phyloP scores from a whole-genome alignment of 176 grass and related monocot genomes.

The Musa acuminata region DNA sequence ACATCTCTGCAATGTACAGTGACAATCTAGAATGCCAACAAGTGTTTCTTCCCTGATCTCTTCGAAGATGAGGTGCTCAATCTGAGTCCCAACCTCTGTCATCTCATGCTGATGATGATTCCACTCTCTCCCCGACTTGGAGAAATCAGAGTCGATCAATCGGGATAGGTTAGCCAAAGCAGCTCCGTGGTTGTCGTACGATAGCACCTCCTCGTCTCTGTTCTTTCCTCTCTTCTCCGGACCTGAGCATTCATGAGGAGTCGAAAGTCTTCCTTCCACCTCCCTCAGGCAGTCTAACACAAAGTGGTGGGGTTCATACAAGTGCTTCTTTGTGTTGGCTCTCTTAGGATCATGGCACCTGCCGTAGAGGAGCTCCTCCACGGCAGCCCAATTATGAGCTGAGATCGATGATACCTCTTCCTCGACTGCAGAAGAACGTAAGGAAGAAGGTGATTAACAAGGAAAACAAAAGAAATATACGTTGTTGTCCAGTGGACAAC shows the following conservation, averaged over 20 bases:
- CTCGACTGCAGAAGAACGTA: conserved; percentile 18
- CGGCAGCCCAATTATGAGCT: conserved; percentile 2
- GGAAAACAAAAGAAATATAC: background rate
- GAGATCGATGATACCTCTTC: conserved; percentile 61
- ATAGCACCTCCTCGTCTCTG: conserved; percentile 37
- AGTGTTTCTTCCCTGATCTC: conserved; percentile 66
- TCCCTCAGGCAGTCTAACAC: conserved; percentile 21
- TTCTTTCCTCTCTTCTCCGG: conserved; percentile 8
- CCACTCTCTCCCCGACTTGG: conserved; percentile 41
- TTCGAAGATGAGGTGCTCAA: conserved; percentile 83
- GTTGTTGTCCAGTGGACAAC: conserved; percentile 23
- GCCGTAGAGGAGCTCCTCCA: conserved; percentile 18
- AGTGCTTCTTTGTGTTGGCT: background rate
- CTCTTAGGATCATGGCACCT: conserved; percentile 8
- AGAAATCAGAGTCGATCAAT: conserved; percentile 53
- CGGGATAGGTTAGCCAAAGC: conserved; percentile 45
- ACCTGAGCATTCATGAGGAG: conserved; percentile 19
- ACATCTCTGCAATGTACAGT: conserved; percentile 45
- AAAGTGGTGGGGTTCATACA: conserved; percentile 26
- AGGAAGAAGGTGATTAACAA: background rate
- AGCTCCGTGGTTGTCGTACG: conserved; percentile 53
- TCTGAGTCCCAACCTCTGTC: conserved; percentile 42
- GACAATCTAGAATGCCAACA: conserved; percentile 44
- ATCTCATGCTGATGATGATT: conserved; percentile 27
- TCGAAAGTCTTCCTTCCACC: conserved; percentile 20